Percentiles rank a stretch among this genome's conserved stretches.
Evolutionary conservation across 2,329 filamentous ascomycete species (phyloP).

Genomic region (Hyphodiscus sp.): DNA sequence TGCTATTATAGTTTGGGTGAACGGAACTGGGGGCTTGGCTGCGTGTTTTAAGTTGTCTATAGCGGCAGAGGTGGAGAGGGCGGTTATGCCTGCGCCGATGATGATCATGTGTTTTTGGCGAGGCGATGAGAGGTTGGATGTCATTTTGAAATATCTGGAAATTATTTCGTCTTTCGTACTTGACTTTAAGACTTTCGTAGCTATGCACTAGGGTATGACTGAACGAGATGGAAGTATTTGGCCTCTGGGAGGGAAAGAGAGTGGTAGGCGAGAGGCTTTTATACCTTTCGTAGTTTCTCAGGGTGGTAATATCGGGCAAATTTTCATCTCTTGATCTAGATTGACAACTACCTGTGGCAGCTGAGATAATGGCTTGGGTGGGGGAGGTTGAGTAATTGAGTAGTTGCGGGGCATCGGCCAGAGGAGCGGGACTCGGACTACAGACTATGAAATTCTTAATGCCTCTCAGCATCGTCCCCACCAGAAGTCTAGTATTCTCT

Average conservation of each 20-base stretch:
- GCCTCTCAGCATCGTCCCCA: not conserved
- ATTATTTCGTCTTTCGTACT: no score
- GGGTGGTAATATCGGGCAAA: not conserved
- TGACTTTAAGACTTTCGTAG: not conserved
- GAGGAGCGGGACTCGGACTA: not conserved
- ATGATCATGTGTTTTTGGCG: constrained; percentile 16
- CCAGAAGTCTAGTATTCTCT: no score
- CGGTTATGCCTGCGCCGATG: constrained; percentile 39
- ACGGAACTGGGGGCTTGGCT: constrained; percentile 32
- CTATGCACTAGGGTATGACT: not conserved
- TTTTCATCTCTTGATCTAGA: not conserved
- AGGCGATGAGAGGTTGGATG: not conserved
- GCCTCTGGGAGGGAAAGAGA: not conserved
- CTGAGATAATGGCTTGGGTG: no score
- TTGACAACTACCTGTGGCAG: no score
- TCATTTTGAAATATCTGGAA: not conserved
- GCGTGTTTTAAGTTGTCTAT: constrained; percentile 35
- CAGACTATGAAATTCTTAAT: not conserved
- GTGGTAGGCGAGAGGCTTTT: not conserved
- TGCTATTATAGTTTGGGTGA: constrained; percentile 37
- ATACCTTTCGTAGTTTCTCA: not conserved
- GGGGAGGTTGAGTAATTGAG: not conserved
- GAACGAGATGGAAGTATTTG: not conserved
- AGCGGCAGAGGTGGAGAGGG: constrained; percentile 38
- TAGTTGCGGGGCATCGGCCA: not conserved